A percentile compares a stretch with the other conserved stretches of the same genome.
These are phyloP conservation scores for Marasmius oreades DNA, from an alignment of 1,284 basidiomycete genomes.

Conservation along the genomic window DNA sequence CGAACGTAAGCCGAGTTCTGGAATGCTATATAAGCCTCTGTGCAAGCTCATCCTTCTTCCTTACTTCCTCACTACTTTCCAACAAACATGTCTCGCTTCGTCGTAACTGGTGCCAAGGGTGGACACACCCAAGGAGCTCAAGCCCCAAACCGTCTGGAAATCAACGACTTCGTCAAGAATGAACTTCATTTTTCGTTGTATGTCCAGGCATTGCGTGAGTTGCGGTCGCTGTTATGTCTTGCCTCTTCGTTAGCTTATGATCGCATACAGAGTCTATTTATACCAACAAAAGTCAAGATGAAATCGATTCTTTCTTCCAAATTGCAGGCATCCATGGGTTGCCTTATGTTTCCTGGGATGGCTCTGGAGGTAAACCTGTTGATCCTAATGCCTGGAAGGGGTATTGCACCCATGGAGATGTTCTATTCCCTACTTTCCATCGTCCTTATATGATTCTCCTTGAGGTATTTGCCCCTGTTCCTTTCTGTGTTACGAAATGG, in stretches of 20 bases:
- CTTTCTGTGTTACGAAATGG: background rate
- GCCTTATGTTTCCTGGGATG: constrained; percentile 41
- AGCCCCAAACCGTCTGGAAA: constrained; percentile 38
- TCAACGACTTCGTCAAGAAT: constrained; percentile 41
- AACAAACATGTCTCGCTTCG: background rate
- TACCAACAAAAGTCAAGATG: constrained; percentile 24
- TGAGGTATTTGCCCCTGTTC: too few species aligned
- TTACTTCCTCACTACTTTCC: too few species aligned
- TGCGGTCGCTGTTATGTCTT: background rate
- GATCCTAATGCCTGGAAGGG: constrained; percentile 31
- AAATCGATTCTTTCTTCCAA: constrained; percentile 39
- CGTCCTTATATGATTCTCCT: constrained; percentile 46
- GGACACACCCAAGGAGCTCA: too few species aligned
- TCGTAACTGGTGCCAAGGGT: background rate
- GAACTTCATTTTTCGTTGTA: constrained; percentile 44
- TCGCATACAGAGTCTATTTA: constrained; percentile 31
- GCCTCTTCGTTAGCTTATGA: background rate
- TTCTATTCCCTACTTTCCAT: constrained; percentile 53
- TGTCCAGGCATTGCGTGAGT: constrained; percentile 40
- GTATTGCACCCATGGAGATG: constrained; percentile 47
- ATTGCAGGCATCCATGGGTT: constrained; percentile 49
- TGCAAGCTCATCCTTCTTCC: too few species aligned
- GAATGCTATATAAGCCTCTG: too few species aligned
- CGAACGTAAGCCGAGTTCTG: too few species aligned
- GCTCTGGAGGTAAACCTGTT: constrained; percentile 24